Evolutionary conservation across 345 rosid genomes (phyloP).

Genomic region (Passiflora organensis): DNA sequence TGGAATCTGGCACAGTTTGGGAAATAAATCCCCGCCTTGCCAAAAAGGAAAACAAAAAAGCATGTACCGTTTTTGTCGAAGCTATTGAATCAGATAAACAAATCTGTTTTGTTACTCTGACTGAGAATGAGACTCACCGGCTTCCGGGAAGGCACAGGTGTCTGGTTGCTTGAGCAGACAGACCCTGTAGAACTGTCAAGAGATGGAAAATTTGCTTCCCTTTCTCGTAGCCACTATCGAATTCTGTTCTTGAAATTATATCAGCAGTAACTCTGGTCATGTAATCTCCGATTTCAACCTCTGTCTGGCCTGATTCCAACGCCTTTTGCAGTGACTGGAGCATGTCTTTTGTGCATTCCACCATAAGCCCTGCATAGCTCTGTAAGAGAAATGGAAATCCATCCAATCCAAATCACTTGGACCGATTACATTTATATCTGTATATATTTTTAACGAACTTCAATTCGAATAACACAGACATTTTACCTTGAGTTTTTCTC

Average conservation of each 20-base stretch:
- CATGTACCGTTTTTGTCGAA: neutral
- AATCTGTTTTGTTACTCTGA: neutral
- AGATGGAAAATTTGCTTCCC: slow-evolving; percentile 71
- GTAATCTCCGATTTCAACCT: slow-evolving; percentile 80
- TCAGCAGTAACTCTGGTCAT: slow-evolving; percentile 74
- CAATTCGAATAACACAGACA: no score
- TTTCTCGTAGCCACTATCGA: slow-evolving; percentile 67
- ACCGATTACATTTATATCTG: neutral
- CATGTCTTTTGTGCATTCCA: slow-evolving; percentile 72
- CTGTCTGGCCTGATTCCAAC: slow-evolving; percentile 41
- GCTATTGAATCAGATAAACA: neutral
- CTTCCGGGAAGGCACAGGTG: slow-evolving; percentile 90
- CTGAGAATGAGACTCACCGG: slow-evolving; percentile 39
- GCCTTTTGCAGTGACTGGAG: slow-evolving; percentile 44
- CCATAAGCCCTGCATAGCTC: slow-evolving; percentile 80
- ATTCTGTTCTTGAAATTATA: slow-evolving; percentile 83
- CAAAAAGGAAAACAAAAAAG: neutral
- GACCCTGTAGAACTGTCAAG: slow-evolving; percentile 56
- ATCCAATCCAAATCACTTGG: neutral
- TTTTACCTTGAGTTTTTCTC: slow-evolving; percentile 24
- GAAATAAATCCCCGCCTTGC: no score
- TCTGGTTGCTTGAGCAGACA: slow-evolving; percentile 72
- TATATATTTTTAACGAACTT: neutral
- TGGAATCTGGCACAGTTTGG: no score
- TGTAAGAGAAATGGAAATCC: slow-evolving; percentile 12